Evolutionary conservation across 148 eudicot genomes (phyloP).

Genomic region (Simmondsia chinensis): DNA sequence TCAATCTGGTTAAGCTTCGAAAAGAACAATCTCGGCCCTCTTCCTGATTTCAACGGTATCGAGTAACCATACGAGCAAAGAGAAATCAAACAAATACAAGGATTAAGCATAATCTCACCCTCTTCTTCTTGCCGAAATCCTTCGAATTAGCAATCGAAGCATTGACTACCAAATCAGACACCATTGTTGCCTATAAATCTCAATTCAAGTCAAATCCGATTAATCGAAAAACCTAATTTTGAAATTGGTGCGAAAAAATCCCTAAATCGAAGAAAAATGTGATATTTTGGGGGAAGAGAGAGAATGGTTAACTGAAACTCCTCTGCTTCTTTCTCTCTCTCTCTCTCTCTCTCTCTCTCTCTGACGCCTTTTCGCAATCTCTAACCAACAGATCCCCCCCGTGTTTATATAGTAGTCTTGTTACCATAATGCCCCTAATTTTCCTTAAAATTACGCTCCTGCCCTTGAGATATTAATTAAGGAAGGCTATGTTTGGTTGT

Average conservation of each 20-base stretch:
- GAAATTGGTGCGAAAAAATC: no score
- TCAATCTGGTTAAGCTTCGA: no score
- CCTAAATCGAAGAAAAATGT: conserved; percentile 4
- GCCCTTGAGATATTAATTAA: no score
- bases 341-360: no score
- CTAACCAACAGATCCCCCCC: no score
- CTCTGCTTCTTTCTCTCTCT: conserved; percentile 31
- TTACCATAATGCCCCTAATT: no score
- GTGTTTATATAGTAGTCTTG: no score
- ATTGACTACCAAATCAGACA: conserved; percentile 59
- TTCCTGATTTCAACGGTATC: no score
- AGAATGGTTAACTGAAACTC: conserved; percentile 54
- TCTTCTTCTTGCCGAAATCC: conserved; percentile 75
- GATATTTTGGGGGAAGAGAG: conserved; percentile 7
- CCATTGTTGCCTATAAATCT: conserved; percentile 19
- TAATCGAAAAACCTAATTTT: conserved; percentile 27
- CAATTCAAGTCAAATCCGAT: conserved; percentile 2
- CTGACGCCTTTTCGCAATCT: no score
- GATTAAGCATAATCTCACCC: conserved; percentile 49
- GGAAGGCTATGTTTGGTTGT: no score
- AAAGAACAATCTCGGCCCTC: no score
- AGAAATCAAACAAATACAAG: neutral
- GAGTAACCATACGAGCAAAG: neutral
- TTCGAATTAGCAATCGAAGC: conserved; percentile 62
- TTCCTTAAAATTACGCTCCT: no score